Percentiles rank a stretch among this genome's conserved stretches.
Conservation (phyloP, 148 eudicot genomes). For the Oxyria digyna region DNA sequence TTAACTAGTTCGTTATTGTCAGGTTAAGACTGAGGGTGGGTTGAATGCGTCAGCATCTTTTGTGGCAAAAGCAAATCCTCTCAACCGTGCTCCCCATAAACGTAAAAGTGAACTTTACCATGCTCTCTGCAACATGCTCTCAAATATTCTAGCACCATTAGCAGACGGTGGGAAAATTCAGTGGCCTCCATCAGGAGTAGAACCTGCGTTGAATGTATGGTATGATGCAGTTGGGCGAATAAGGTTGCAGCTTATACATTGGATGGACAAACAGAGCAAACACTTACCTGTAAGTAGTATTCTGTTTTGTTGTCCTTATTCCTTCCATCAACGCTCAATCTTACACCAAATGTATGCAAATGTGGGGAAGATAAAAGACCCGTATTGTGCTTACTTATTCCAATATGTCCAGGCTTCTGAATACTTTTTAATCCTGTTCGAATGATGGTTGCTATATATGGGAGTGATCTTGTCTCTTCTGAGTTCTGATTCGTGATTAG, state of each 20-base stretch:
- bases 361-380: neutral
- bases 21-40: conserved; percentile 98
- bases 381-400: neutral
- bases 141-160: conserved; percentile 88
- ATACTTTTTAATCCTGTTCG: neutral
- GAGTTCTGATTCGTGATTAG: neutral
- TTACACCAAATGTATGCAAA: neutral
- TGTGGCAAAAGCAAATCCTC: conserved; percentile 96
- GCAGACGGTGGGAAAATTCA: conserved; percentile 94
- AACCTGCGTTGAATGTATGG: conserved; percentile 94
- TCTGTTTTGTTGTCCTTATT: neutral
- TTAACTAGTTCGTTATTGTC: conserved; percentile 23
- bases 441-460: neutral
- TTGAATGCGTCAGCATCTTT: conserved; percentile 97
- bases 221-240: conserved; percentile 97
- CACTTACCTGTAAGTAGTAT: conserved; percentile 74
- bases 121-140: conserved; percentile 97
- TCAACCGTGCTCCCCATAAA: conserved; percentile 90
- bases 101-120: conserved; percentile 97
- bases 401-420: neutral
- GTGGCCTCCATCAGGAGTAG: conserved; percentile 97
- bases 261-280: conserved; percentile 99
- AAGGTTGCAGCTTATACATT: conserved; percentile 69
- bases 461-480: neutral
- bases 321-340: neutral